A percentile compares a stretch with the other conserved stretches of the same genome.
Evolutionary conservation across 208 protist species (phyloP).

Genomic region (Tetramitus jugosus): DNA sequence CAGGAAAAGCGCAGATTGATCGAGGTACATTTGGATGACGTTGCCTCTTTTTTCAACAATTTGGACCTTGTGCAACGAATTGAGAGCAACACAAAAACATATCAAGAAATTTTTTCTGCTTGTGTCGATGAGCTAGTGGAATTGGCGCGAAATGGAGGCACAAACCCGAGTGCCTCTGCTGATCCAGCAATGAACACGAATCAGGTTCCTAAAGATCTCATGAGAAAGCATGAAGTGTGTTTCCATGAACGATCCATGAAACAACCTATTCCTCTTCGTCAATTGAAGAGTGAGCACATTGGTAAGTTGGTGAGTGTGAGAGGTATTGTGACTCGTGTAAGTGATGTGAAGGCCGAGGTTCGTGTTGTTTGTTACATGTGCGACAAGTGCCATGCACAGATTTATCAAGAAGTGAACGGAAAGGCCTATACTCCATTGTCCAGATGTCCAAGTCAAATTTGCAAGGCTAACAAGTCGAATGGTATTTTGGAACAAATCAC

Average conservation of each 20-base stretch:
- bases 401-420: constrained; percentile 20
- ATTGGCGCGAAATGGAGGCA: no score
- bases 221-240: no score
- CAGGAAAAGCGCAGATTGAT: no score
- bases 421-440: neutral
- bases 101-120: no score
- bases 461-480: neutral
- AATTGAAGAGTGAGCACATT: neutral
- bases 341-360: constrained; percentile 21
- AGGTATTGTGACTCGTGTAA: constrained; percentile 18
- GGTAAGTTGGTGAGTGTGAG: constrained; percentile 3
- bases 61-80: no score
- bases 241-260: neutral
- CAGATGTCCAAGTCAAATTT: constrained; percentile 1
- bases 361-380: constrained; percentile 11
- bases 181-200: no score
- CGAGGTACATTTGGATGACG: no score
- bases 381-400: neutral
- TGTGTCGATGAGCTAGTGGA: no score
- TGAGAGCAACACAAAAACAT: no score
- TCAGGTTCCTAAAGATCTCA: no score
- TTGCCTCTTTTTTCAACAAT: no score
- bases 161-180: no score
- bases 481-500: constrained; percentile 15
- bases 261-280: neutral